These are phyloP conservation scores for Sporothrix schenckii DNA, from an alignment of 2,329 filamentous ascomycete species.

Conservation along the genomic window DNA sequence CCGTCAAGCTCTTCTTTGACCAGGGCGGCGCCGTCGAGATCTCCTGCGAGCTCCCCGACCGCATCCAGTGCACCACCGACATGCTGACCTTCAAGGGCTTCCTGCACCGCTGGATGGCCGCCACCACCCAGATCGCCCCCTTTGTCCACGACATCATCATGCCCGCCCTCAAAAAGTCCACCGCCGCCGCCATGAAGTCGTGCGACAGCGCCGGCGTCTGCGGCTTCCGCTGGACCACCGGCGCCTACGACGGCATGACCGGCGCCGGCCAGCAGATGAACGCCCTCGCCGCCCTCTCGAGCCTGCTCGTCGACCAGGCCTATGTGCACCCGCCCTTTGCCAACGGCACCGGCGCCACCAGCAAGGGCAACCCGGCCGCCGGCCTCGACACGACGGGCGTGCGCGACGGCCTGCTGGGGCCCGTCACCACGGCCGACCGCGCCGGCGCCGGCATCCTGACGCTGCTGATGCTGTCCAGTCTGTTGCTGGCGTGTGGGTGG, in stretches of 20 bases:
- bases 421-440: conserved; percentile 61
- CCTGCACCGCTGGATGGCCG: conserved; percentile 66
- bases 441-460: conserved; percentile 71
- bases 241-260: conserved; percentile 48
- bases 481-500: conserved; percentile 56
- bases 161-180: conserved; percentile 59
- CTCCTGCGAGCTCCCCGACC: conserved; percentile 59
- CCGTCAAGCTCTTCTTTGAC: conserved; percentile 57
- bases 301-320: conserved; percentile 46
- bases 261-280: conserved; percentile 59
- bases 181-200: conserved; percentile 60
- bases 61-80: conserved; percentile 65
- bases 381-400: conserved; percentile 38
- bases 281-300: conserved; percentile 54
- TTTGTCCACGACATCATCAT: conserved; percentile 58
- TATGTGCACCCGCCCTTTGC: conserved; percentile 42
- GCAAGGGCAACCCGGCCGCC: conserved; percentile 41
- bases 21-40: conserved; percentile 65
- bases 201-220: conserved; percentile 63
- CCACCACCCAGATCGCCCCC: conserved; percentile 65
- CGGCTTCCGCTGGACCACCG: conserved; percentile 63
- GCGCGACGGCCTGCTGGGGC: conserved; percentile 41
- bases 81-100: conserved; percentile 74
- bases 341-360: conserved; percentile 50
- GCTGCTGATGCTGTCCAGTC: conserved; percentile 55